A percentile compares a stretch with the other conserved stretches of the same genome.
Conservation (phyloP, 2,329 filamentous ascomycete species). For the Trichothecium roseum region DNA sequence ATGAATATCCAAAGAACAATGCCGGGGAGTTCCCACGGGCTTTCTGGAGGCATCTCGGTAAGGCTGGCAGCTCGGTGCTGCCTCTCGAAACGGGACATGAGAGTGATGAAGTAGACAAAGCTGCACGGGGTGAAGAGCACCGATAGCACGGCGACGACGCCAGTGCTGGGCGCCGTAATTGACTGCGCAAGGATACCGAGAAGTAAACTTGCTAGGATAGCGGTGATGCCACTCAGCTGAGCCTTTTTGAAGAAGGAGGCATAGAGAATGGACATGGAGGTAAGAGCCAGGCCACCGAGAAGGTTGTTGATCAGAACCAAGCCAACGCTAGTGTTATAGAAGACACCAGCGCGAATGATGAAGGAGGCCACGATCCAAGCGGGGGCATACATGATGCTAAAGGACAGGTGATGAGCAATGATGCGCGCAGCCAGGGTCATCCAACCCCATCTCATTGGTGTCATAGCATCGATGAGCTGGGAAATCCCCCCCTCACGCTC, state of each 20-base stretch:
- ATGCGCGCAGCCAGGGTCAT: conserved; percentile 69
- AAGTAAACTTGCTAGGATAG: conserved; percentile 62
- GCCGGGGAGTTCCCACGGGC: conserved; percentile 59
- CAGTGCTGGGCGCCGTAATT: conserved; percentile 50
- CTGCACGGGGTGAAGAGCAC: conserved; percentile 80
- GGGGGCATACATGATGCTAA: conserved; percentile 69
- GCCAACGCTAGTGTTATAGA: conserved; percentile 47
- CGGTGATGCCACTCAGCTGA: conserved; percentile 75
- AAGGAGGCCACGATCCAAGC: conserved; percentile 72
- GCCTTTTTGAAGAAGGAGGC: conserved; percentile 79
- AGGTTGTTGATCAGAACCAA: conserved; percentile 68
- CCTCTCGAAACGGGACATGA: conserved; percentile 67
- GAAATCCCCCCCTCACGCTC: conserved; percentile 84
- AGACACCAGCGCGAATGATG: conserved; percentile 54
- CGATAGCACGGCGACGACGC: conserved; percentile 57
- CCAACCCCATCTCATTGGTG: conserved; percentile 65
- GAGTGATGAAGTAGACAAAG: conserved; percentile 70
- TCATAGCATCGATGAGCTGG: conserved; percentile 84
- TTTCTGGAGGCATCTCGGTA: conserved; percentile 47
- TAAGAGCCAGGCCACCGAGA: conserved; percentile 63
- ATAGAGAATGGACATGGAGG: conserved; percentile 71
- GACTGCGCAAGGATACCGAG: conserved; percentile 78
- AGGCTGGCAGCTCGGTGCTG: conserved; percentile 51
- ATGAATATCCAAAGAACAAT: conserved; percentile 71
- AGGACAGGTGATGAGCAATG: conserved; percentile 68